Conservation (phyloP, 805 yeast genomes). For the Kazachstania africana region DNA sequence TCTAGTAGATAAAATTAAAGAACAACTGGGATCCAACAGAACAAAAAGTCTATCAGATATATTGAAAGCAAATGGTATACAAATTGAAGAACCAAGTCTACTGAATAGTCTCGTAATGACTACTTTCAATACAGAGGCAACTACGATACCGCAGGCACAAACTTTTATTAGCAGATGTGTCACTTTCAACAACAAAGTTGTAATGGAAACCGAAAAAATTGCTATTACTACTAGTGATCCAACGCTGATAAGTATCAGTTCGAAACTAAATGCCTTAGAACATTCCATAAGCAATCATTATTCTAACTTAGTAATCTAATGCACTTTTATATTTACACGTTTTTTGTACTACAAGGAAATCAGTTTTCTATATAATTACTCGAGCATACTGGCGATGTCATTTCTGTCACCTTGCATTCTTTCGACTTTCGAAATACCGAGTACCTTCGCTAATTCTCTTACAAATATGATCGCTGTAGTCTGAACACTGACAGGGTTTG, state of each 20-base stretch:
- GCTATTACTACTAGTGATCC: slow-evolving; percentile 62
- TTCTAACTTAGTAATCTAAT: slow-evolving; percentile 4
- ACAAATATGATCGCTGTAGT: slow-evolving; percentile 36
- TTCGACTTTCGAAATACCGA: slow-evolving; percentile 31
- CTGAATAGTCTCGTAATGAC: slow-evolving; percentile 27
- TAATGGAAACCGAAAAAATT: slow-evolving; percentile 46
- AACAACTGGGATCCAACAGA: slow-evolving; percentile 39
- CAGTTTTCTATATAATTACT: neutral
- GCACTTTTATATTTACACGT: neutral
- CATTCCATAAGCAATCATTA: slow-evolving; percentile 7
- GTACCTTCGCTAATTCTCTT: slow-evolving; percentile 29
- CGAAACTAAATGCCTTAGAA: slow-evolving; percentile 54
- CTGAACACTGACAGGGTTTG: slow-evolving; percentile 8
- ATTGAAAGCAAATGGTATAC: slow-evolving; percentile 29
- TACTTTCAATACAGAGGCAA: slow-evolving; percentile 24
- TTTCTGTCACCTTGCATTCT: slow-evolving; percentile 27
- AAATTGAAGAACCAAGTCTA: slow-evolving; percentile 22
- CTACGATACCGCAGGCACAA: slow-evolving; percentile 29
- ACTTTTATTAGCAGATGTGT: slow-evolving; percentile 52
- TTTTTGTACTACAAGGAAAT: neutral
- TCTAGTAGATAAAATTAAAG: slow-evolving; percentile 46
- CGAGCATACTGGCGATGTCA: too few relatives aligned
- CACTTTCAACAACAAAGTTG: slow-evolving; percentile 49
- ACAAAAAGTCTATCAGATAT: slow-evolving; percentile 29
- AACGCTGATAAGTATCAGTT: slow-evolving; percentile 44